Evolutionary conservation across 352 stramenopile species (phyloP), one percentile per base, ranked within the genome.

Genomic region (Phytophthora cajani): DNA sequence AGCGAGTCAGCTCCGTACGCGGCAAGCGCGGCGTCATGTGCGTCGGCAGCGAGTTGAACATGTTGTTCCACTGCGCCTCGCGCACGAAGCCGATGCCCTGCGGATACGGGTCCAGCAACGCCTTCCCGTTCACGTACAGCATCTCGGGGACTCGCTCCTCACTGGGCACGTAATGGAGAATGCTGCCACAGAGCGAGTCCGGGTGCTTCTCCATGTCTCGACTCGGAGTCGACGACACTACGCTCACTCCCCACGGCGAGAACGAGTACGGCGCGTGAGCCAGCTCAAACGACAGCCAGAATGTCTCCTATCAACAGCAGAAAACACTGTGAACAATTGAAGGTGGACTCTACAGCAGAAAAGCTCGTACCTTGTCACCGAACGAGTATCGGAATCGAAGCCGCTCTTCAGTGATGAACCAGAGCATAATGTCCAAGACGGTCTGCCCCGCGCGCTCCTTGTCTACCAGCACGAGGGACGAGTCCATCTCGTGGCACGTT

Each of bases 401-500:
- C n/a, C 61, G 67, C 32, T 74, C 62, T 36, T 74, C 62, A 1
- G 67, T 74, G 50, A 74, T 54, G 16, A 74, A 70, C 67, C 67
- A 74, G 11, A 71, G 12, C 55, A 74, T 66, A 19, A 74, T 65
- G 19, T 74, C 61, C 53, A 74, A 42, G 17, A 70, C 61, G 11
- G 14, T 56, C n/a, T 64, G 55, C 5, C 61, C 60, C 16, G 61
- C 67, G 7, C 53, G 60, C 27, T 69, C 11, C 33, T 74, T 74
- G 33, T 74, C 67, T 27, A 74, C 49, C 23, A 70, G 23, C 17
- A 70, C 67, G 5, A 74, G n/a, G 2, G 67, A 74, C 2, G 61
- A 74, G 33, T 74, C 67, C 54, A 74, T 74, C 47, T 74, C 67
- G n/a, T 74, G 67, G 6, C 67, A 74, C 2, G 54, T 70, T 42